These are phyloP conservation scores for Rhodotorula sphaerocarpa DNA, from an alignment of 768 basidiomycete species.

Conservation along the genomic window DNA sequence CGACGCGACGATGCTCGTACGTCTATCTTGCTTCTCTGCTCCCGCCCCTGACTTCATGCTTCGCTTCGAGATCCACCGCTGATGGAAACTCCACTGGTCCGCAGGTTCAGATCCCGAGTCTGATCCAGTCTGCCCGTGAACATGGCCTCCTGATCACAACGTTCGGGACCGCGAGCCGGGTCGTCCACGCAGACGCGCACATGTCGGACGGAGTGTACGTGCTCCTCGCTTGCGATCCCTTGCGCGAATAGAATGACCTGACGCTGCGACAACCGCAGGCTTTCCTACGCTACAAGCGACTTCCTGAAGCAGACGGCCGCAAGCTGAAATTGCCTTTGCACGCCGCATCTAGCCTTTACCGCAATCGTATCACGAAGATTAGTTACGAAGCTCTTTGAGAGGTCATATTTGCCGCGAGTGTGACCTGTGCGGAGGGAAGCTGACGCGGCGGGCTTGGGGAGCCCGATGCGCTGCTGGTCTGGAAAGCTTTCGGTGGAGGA, in stretches of 20 bases:
- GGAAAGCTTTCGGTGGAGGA: too few relatives aligned
- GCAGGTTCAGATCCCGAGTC: slow-evolving; percentile 76
- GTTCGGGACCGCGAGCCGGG: slow-evolving; percentile 49
- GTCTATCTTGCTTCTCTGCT: slow-evolving; percentile 12
- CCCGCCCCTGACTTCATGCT: neutral
- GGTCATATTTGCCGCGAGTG: too few relatives aligned
- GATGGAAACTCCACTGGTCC: slow-evolving; percentile 6
- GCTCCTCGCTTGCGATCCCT: neutral
- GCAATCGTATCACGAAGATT: neutral
- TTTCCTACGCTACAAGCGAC: slow-evolving; percentile 29
- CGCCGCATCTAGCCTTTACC: too few relatives aligned
- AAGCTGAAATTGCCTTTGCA: neutral
- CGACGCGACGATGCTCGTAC: slow-evolving; percentile 74
- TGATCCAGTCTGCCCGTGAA: slow-evolving; percentile 80
- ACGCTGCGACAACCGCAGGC: neutral
- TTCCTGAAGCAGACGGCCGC: slow-evolving; percentile 25
- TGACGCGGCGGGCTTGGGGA: too few relatives aligned
- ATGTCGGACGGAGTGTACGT: slow-evolving; percentile 39
- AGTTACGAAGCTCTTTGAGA: too few relatives aligned
- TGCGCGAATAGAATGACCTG: neutral
- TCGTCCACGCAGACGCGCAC: slow-evolving; percentile 45
- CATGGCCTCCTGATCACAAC: slow-evolving; percentile 79
- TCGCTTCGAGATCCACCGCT: too few relatives aligned
- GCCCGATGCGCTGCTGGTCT: too few relatives aligned
- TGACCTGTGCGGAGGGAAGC: too few relatives aligned